Evolutionary conservation across 2,329 filamentous ascomycete species (phyloP), one percentile per base, ranked within the genome.

Genomic region (Fusarium poae): DNA sequence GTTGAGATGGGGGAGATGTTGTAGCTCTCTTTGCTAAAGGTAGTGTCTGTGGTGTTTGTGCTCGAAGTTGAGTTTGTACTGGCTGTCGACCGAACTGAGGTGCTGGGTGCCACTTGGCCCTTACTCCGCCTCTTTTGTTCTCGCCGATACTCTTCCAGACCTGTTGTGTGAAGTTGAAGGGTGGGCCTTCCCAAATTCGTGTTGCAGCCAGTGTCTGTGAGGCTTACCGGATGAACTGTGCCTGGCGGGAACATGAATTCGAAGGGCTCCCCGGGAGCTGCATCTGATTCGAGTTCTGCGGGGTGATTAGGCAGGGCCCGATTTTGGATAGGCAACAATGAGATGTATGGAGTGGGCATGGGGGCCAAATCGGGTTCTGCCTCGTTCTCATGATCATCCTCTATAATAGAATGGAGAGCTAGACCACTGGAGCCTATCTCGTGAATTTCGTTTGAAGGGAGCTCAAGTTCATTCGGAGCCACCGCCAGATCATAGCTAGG

Each of bases 361-460:
- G 60, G 57, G 58, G 60, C 58, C 37, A 65, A 54, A 51, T 57
- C 64, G 13, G 68, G 45, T 53, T 73, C 73, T 60, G 67, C 70
- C 60, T 72, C 67, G 32, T 44, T 45, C 42, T 53, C 58, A 29
- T 40, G 18, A 35, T 64, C 54, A 45, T 68, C 61, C 56, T 78
- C 77, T 43, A 73, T 55, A 37, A 77, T 77, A 23, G 72, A 68
- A 37, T 74, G 65, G 25, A 77, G 68, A 61, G 77, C 73, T 49
- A 85, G 74, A 64, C 85, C 81, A 45, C 72, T 77, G 6, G 85
- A 86, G 72, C 86, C 85, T 62, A 86, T 81, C 69, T 87, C 85
- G 61, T 84, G 77, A 45, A 87, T 85, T 74, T 85, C 83, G 49
- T 78, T 84, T 8, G 83, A 81, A 20, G 80, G 81, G 18, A 87